A percentile compares a stretch with the other conserved stretches of the same genome.
Evolutionary conservation across 441 rosid species (phyloP).

Genomic region (Biscutella auriculata): DNA sequence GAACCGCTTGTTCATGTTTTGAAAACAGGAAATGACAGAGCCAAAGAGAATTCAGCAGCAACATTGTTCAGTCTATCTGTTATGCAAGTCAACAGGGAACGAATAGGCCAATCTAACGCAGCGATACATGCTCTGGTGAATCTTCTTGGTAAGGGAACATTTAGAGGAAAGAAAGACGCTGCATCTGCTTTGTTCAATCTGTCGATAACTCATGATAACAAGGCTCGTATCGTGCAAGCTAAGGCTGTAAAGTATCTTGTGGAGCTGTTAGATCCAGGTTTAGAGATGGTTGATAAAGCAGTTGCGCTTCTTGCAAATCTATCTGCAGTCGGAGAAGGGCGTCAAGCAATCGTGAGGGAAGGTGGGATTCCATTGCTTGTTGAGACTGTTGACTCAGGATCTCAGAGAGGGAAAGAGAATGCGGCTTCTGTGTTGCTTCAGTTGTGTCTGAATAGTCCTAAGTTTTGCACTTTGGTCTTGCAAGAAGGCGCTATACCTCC

Average conservation of each 20-base stretch:
- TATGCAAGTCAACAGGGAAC: slow-evolving; percentile 61
- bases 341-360: slow-evolving; percentile 49
- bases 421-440: slow-evolving; percentile 74
- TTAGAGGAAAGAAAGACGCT: slow-evolving; percentile 86
- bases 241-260: slow-evolving; percentile 77
- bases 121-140: slow-evolving; percentile 68
- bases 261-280: slow-evolving; percentile 51
- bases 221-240: slow-evolving; percentile 83
- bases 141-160: slow-evolving; percentile 70
- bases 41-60: slow-evolving; percentile 85
- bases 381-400: slow-evolving; percentile 75
- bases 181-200: slow-evolving; percentile 85
- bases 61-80: slow-evolving; percentile 70
- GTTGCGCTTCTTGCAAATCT: slow-evolving; percentile 82
- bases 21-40: slow-evolving; percentile 63
- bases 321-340: slow-evolving; percentile 69
- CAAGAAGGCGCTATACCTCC: slow-evolving; percentile 97
- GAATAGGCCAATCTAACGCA: slow-evolving; percentile 63
- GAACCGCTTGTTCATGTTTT: slow-evolving; percentile 75
- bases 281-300: slow-evolving; percentile 86
- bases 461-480: slow-evolving; percentile 75
- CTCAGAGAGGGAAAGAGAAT: slow-evolving; percentile 85
- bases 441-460: slow-evolving; percentile 60
- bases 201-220: slow-evolving; percentile 80
- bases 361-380: slow-evolving; percentile 75